A percentile compares a stretch with the other conserved stretches of the same genome.
Conservation (phyloP, 2,329 filamentous ascomycete species). For the Juglanconis oblonga region DNA sequence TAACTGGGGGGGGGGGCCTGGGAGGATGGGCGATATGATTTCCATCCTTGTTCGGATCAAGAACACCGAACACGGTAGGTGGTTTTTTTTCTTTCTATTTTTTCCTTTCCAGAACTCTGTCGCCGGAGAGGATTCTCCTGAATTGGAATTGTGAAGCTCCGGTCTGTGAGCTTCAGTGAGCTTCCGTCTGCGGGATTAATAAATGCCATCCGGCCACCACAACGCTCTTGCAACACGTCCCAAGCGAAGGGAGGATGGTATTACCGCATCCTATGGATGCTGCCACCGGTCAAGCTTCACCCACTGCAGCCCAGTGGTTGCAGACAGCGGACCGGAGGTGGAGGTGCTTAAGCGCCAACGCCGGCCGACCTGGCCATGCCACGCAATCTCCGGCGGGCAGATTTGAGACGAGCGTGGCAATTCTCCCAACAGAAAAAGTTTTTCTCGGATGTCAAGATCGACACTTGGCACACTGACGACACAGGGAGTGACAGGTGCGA, state of each 20-base stretch:
- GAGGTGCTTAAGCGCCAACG: background rate
- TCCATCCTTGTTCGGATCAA: background rate
- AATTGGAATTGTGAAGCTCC: background rate
- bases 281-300: background rate
- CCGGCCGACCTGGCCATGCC: background rate
- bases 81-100: too few species aligned
- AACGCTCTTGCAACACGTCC: too few species aligned
- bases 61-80: background rate
- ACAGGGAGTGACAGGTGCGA: conserved; percentile 5
- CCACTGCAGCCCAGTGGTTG: background rate
- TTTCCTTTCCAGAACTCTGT: background rate
- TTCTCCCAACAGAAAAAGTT: conserved; percentile 9
- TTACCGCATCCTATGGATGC: too few species aligned
- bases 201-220: background rate
- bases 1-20: background rate
- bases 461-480: background rate
- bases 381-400: background rate
- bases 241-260: too few species aligned
- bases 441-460: background rate
- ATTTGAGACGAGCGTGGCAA: conserved; percentile 6
- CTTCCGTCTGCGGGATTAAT: too few species aligned
- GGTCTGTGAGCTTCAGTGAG: too few species aligned
- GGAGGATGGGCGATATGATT: background rate
- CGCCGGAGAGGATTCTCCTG: conserved; percentile 1
- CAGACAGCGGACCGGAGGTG: background rate